Evolutionary conservation across 257 asterid genomes (phyloP), one percentile per base, ranked within the genome.

Genomic region (Solanum pinnatisectum): DNA sequence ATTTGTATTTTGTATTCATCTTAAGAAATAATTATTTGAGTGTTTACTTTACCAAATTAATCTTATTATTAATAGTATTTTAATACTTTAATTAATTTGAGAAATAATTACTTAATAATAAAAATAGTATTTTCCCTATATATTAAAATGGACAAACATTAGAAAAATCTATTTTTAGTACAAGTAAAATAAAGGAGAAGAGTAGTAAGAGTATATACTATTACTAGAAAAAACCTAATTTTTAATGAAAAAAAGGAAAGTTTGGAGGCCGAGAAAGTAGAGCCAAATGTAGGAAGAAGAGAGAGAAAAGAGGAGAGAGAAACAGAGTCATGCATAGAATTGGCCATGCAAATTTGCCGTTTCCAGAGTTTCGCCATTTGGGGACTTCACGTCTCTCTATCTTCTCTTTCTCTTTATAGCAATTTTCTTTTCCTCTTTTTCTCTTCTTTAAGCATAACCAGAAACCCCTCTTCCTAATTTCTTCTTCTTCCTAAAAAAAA

Each of bases 331-430:
- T 87, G 91, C 87, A 87, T 86, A 86, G 73, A 63, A 86, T 49
- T 71, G 88, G 89, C 94, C 95, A 93, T 92, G 94, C 94, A 94
- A 91, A 90, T 91, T 93, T 92, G 95, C 96, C 95, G 95, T 92
- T 93, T 92, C 94, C 89, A 89, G 65, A 39, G 35, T 65, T 35
- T 74, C 94, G 95, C 96, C 96, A 95, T 92, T 93, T 94, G 95
- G 93, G 32, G 68, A 44, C 90, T 87, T 84, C 88, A 88, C 94
- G 91, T 93, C 95, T 88, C 93, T 88, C 91, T 89, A 88, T 79
- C 88, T 91, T 86, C 93, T 73, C 81, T 39, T 32, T 49, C 18
- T 65, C 72, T 25, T n/a, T 65, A n/a, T 65, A n/a, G 72, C 33
- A 65, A 65, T 65, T 65, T 25, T 65, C 33, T 65, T 65, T 86